Percentiles rank a stretch among this genome's conserved stretches.
Conservation (phyloP, 352 stramenopile species). For the Aphanomyces stellatus region DNA sequence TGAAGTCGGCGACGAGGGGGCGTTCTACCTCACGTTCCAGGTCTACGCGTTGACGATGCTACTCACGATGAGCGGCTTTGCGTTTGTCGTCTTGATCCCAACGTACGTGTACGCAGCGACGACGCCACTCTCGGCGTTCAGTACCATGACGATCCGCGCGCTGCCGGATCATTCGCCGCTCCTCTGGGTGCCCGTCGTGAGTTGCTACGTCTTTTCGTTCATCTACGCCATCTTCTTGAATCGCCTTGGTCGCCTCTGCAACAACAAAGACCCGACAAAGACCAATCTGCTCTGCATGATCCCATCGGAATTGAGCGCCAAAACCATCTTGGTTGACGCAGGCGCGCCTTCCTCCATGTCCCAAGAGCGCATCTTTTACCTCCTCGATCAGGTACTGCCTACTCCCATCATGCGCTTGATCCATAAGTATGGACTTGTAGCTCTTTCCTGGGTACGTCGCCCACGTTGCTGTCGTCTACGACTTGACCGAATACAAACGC, state of each 20-base stretch:
- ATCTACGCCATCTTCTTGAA: conserved; percentile 67
- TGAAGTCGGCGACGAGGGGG: conserved; percentile 57
- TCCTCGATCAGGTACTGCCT: conserved; percentile 53
- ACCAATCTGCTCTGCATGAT: conserved; percentile 75
- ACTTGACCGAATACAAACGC: conserved; percentile 63
- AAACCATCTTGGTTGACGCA: conserved; percentile 72
- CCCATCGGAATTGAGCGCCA: conserved; percentile 56
- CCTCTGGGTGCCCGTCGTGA: conserved; percentile 65
- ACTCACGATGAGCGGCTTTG: conserved; percentile 47
- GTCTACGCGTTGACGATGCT: conserved; percentile 64
- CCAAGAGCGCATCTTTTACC: conserved; percentile 61
- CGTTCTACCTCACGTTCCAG: conserved; percentile 80
- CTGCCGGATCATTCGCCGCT: conserved; percentile 69
- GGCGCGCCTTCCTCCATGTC: conserved; percentile 63
- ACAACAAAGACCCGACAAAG: conserved; percentile 28
- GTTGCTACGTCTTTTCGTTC: conserved; percentile 65
- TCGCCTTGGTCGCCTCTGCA: conserved; percentile 49
- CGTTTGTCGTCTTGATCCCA: conserved; percentile 57
- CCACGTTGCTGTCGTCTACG: conserved; percentile 73
- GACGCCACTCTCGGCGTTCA: conserved; percentile 21
- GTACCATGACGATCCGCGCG: conserved; percentile 38
- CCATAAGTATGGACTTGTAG: neutral
- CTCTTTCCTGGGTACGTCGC: conserved; percentile 68
- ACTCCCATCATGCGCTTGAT: neutral
- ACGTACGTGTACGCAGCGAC: conserved; percentile 49